Conservation (phyloP, 129 eudicot genomes). For the Pittosporum tobira region DNA sequence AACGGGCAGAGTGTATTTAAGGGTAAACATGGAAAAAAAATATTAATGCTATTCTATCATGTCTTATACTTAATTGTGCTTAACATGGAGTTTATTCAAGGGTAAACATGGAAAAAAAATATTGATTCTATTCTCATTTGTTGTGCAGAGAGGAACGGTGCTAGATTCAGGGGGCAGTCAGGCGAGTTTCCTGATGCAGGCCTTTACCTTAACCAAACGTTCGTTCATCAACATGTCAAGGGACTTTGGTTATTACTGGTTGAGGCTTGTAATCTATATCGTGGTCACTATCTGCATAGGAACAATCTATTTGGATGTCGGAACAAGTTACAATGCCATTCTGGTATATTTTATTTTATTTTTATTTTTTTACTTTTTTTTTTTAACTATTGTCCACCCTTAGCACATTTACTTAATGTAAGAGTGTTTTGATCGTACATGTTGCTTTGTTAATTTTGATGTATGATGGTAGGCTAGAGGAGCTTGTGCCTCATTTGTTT, state of each 20-base stretch:
- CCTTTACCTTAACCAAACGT: slow-evolving; percentile 67
- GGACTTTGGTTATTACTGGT: slow-evolving; percentile 98
- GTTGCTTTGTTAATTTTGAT: too few species aligned
- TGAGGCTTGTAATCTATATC: slow-evolving; percentile 76
- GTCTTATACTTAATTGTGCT: too few species aligned
- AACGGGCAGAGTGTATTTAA: too few species aligned
- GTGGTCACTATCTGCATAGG: slow-evolving; percentile 90
- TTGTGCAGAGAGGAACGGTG: slow-evolving; percentile 72
- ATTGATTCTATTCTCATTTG: background rate
- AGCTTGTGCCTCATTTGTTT: slow-evolving; percentile 81
- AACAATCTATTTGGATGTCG: slow-evolving; percentile 71
- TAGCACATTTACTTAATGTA: too few species aligned
- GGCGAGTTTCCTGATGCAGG: slow-evolving; percentile 87
- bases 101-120: too few species aligned
- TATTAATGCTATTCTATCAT: too few species aligned
- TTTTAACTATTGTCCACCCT: background rate
- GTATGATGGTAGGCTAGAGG: slow-evolving; percentile 62
- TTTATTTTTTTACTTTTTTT: too few species aligned
- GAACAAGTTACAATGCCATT: slow-evolving; percentile 70
- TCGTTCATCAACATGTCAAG: slow-evolving; percentile 92
- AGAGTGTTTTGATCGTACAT: too few species aligned
- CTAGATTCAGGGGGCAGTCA: slow-evolving; percentile 85
- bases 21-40: too few species aligned
- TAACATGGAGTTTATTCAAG: too few species aligned
- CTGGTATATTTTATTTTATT: slow-evolving; percentile 43